Conservation (phyloP, 768 basidiomycete species). For the Pseudohyphozyma bogoriensis region DNA sequence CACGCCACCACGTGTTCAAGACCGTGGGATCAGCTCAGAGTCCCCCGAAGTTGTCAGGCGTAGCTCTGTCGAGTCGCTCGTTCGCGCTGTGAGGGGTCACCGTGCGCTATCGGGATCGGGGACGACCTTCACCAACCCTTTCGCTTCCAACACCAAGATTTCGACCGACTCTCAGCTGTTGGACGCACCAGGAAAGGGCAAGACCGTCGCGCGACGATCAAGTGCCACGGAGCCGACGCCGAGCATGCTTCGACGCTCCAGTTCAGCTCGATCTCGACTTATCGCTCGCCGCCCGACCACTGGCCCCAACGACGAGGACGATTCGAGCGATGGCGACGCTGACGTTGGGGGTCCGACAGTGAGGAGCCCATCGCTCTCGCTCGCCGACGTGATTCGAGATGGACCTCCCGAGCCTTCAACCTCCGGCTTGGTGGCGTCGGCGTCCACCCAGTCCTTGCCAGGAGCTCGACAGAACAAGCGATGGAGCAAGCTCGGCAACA, state of each 20-base stretch:
- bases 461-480: conserved; percentile 2
- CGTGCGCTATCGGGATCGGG: too few relatives aligned
- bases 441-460: background rate
- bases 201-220: background rate
- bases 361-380: background rate
- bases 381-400: background rate
- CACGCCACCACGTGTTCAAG: too few relatives aligned
- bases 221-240: background rate
- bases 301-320: background rate
- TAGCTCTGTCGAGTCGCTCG: too few relatives aligned
- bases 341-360: background rate
- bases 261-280: background rate
- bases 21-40: too few relatives aligned
- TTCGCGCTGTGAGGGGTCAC: too few relatives aligned
- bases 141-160: too few relatives aligned
- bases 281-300: background rate
- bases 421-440: background rate
- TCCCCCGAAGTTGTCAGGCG: too few relatives aligned
- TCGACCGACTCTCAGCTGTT: too few relatives aligned
- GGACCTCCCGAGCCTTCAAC: too few relatives aligned
- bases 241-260: background rate
- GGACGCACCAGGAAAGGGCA: background rate
- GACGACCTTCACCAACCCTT: too few relatives aligned
- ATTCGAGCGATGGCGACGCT: background rate
- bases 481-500: conserved; percentile 18